These are phyloP conservation scores for Diaporthe ampelina DNA, from an alignment of 2,329 filamentous ascomycete species.

Conservation along the genomic window DNA sequence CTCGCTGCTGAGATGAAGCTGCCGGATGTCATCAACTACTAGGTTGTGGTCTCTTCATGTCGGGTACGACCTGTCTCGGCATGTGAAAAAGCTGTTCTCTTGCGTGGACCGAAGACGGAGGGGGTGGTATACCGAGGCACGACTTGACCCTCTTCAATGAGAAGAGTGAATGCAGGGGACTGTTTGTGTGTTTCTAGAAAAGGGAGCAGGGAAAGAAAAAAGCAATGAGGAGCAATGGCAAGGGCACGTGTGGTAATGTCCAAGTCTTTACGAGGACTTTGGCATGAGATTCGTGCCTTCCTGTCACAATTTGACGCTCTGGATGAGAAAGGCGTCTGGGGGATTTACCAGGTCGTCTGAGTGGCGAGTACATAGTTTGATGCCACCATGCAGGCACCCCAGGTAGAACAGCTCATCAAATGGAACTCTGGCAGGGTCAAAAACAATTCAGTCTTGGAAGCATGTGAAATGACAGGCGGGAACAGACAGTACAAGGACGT, in stretches of 20 bases:
- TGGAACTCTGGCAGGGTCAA: constrained; percentile 5
- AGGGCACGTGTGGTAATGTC: constrained; percentile 9
- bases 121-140: not conserved
- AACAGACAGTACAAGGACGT: not conserved
- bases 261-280: too few relatives aligned
- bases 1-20: constrained; percentile 16
- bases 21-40: constrained; percentile 27
- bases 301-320: not conserved
- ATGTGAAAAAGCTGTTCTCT: not conserved
- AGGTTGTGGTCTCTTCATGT: not conserved
- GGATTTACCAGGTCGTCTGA: not conserved
- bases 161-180: too few relatives aligned
- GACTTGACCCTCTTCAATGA: not conserved
- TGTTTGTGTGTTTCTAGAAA: not conserved
- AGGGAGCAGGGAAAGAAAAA: not conserved
- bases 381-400: not conserved
- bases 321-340: not conserved
- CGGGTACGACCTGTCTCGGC: too few relatives aligned
- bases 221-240: constrained; percentile 38
- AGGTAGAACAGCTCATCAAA: constrained; percentile 1
- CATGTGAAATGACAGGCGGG: not conserved
- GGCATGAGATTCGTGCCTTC: too few relatives aligned
- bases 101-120: not conserved
- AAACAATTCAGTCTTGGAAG: not conserved
- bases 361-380: not conserved